phyloP scores from a whole-genome alignment of 2,329 filamentous ascomycete species.

The Fusarium sp. region DNA sequence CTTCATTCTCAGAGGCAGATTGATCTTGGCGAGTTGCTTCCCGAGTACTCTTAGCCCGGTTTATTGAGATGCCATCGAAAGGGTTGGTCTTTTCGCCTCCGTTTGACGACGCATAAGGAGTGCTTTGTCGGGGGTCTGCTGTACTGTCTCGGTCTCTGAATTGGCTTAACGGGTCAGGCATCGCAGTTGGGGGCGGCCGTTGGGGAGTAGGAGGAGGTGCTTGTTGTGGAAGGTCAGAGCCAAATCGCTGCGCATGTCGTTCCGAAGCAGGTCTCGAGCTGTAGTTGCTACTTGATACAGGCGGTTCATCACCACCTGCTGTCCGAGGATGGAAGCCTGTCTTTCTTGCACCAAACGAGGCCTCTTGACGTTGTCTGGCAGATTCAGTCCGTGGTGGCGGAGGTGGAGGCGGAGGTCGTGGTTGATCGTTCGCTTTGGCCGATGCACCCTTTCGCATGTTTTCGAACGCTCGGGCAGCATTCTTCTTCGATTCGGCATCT shows the following conservation, averaged over 20 bases:
- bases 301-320: constrained; percentile 62
- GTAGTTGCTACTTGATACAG: constrained; percentile 61
- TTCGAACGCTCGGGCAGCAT: constrained; percentile 54
- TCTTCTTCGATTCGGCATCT: constrained; percentile 52
- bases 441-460: constrained; percentile 54
- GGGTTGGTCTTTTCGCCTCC: constrained; percentile 68
- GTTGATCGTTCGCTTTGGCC: constrained; percentile 39
- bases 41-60: constrained; percentile 58
- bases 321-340: constrained; percentile 61
- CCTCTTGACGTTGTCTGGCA: constrained; percentile 63
- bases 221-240: constrained; percentile 18
- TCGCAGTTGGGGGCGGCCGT: constrained; percentile 33
- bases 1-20: constrained; percentile 32
- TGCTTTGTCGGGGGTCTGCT: constrained; percentile 62
- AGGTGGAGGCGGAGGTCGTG: constrained; percentile 46
- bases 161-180: constrained; percentile 58
- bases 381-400: constrained; percentile 60
- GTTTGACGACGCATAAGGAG: constrained; percentile 63
- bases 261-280: constrained; percentile 50
- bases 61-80: constrained; percentile 58
- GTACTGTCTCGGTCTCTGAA: constrained; percentile 55
- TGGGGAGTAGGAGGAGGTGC: constrained; percentile 23
- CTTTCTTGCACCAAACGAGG: constrained; percentile 62
- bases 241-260: constrained; percentile 25
- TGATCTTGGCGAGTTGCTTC: constrained; percentile 45